Conservation (phyloP, 371 early-diverging fungal species). For the Choanephora cucurbitarum region DNA sequence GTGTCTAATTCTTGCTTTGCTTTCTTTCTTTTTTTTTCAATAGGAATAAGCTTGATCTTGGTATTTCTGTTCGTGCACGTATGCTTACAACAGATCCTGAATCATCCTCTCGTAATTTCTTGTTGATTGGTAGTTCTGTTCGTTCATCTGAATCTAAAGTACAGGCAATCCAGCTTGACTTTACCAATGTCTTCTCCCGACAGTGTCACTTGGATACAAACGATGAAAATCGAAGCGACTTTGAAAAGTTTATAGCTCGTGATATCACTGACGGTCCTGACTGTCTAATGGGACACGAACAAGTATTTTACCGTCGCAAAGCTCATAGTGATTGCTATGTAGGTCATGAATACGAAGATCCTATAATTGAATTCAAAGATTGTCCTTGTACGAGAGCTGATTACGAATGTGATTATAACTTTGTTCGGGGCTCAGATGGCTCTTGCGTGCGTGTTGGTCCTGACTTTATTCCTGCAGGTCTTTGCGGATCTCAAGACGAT, state of each 20-base stretch:
- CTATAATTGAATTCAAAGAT: conserved; percentile 50
- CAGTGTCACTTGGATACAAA: conserved; percentile 64
- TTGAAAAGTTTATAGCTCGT: conserved; percentile 78
- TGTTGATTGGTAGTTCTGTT: conserved; percentile 48
- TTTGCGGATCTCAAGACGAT: conserved; percentile 62
- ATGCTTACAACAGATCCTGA: conserved; percentile 67
- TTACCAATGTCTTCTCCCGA: conserved; percentile 59
- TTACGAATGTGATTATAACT: conserved; percentile 93
- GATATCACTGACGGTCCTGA: conserved; percentile 62
- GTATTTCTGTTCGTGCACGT: conserved; percentile 54
- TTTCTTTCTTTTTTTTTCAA: conserved; percentile 9
- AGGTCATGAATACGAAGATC: conserved; percentile 64
- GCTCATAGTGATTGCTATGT: conserved; percentile 79
- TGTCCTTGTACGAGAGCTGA: conserved; percentile 86
- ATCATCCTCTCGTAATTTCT: conserved; percentile 62
- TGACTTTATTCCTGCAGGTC: conserved; percentile 52
- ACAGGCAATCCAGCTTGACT: conserved; percentile 69
- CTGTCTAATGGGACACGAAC: conserved; percentile 88
- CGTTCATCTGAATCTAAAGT: conserved; percentile 39
- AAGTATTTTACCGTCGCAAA: conserved; percentile 76
- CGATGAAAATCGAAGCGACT: conserved; percentile 65
- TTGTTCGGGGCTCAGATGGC: conserved; percentile 55
- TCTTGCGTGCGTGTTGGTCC: conserved; percentile 60
- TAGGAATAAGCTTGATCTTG: conserved; percentile 42
- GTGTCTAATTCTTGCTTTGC: too few relatives aligned